These are phyloP conservation scores for Micractinium conductrix DNA, from an alignment of 139 green algal genomes.

Conservation along the genomic window DNA sequence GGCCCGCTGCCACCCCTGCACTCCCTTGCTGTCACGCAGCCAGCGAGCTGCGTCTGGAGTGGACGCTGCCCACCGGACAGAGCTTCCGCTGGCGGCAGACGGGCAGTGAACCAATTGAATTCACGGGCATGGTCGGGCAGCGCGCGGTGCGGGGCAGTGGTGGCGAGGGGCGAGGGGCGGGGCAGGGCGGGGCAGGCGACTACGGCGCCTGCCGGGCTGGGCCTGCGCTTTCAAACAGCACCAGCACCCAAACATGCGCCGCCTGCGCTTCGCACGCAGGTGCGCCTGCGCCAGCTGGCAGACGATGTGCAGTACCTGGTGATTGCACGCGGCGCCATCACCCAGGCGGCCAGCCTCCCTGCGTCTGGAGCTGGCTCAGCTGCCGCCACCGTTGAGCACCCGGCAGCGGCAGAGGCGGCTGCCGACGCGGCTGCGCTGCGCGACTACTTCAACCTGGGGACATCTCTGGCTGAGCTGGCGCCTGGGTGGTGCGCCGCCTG, in stretches of 20 bases:
- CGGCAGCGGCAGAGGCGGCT: neutral
- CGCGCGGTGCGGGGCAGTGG: constrained; percentile 14
- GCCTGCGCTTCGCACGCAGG: constrained; percentile 35
- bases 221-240: neutral
- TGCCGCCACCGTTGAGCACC: neutral
- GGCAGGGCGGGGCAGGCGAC: neutral
- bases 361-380: neutral
- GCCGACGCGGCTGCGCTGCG: constrained; percentile 47
- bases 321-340: constrained; percentile 53
- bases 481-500: constrained; percentile 62
- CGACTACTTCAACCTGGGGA: constrained; percentile 88
- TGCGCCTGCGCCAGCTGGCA: constrained; percentile 68
- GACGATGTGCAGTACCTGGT: constrained; percentile 79
- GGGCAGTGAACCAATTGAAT: constrained; percentile 45
- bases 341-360: too few relatives aligned
- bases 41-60: constrained; percentile 72
- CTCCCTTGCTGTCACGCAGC: neutral
- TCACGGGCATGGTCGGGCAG: constrained; percentile 80
- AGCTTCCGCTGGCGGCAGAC: constrained; percentile 81
- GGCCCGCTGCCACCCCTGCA: neutral
- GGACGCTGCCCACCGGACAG: constrained; percentile 84
- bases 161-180: too few relatives aligned
- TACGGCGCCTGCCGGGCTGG: too few relatives aligned
- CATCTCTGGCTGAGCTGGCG: constrained; percentile 54
- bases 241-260: too few relatives aligned